Conservation (phyloP, 768 basidiomycete species). For the Pleurotus platypus region DNA sequence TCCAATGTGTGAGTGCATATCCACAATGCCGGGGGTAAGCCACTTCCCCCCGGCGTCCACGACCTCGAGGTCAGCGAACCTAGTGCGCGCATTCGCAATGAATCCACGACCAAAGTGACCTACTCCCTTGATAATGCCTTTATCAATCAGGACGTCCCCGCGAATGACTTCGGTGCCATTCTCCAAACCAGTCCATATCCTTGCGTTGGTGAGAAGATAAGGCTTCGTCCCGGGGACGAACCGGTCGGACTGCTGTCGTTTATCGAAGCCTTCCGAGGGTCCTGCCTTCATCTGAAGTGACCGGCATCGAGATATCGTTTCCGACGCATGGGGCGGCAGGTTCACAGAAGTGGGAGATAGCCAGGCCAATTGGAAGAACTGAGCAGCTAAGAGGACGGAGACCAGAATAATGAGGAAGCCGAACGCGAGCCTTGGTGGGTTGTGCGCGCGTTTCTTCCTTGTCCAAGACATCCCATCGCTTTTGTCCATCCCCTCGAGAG, state of each 20-base stretch:
- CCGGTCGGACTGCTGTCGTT: constrained; percentile 58
- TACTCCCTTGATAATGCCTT: constrained; percentile 60
- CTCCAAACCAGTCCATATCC: constrained; percentile 75
- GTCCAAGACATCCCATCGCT: neutral
- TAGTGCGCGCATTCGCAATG: constrained; percentile 10
- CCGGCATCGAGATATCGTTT: constrained; percentile 32
- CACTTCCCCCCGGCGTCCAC: constrained; percentile 68
- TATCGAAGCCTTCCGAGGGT: constrained; percentile 41
- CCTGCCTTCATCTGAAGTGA: constrained; percentile 37
- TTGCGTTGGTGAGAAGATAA: constrained; percentile 68
- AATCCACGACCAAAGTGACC: constrained; percentile 37
- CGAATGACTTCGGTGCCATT: constrained; percentile 64
- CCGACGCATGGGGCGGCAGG: neutral
- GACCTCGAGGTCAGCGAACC: constrained; percentile 32
- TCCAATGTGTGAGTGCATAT: constrained; percentile 55
- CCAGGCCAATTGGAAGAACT: neutral
- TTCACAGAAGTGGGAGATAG: neutral
- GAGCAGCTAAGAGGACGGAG: neutral
- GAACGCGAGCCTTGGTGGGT: neutral
- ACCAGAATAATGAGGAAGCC: neutral
- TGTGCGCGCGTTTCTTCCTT: neutral
- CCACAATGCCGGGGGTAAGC: constrained; percentile 66
- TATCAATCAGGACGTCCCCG: constrained; percentile 68
- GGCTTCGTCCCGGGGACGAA: constrained; percentile 62
- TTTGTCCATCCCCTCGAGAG: constrained; percentile 2